Evolutionary conservation across 2,329 filamentous ascomycete species (phyloP), one percentile per base, ranked within the genome.

Genomic region (Apiospora marii): DNA sequence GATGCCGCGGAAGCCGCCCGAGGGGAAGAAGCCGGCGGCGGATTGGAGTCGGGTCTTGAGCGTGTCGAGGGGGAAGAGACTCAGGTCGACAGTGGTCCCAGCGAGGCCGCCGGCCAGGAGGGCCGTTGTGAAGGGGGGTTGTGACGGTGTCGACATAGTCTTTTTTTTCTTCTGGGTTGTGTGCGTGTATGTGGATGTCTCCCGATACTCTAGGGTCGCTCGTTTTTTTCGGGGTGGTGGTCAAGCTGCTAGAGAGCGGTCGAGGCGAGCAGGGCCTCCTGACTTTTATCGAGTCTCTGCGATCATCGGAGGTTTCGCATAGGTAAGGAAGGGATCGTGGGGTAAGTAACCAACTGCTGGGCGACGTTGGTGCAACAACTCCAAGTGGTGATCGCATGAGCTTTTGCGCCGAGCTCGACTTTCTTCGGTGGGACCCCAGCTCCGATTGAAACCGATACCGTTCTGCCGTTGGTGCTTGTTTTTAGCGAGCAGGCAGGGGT

Each of bases 31-130:
- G 82, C 92, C 91, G 72, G 88, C 82, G 68, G 89, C 89, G 75
- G 95, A 94, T 85, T 99, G 96, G 8, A 99, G 94, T 22, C 96
- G 95, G 61, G 97, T 99, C 86, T 99, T 99, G 81, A 99, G 92
- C 0, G 96, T 99, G 89, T 99, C 97, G 87, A 99, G 94, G 0
- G 96, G 96, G 87, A 94, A 99, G 81, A 99, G 94, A 72, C 95
- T 95, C 79, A 98, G 92, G 89, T 99, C 96, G 83, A 98, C 96
- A 19, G 95, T 97, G 68, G 96, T 96, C 81, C 96, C 96, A 77
- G 96, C 96, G 76, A 98, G 86, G 80, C 92, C 96, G 82, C 96
- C 96, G 77, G 96, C 94, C 87, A 92, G 82, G 78, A 92, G 90
- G 79, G 90, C 89, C 37, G 88, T 87, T 71, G 87, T 86, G 85